These are phyloP conservation scores for Lasiosphaeria hispida DNA, from an alignment of 495 filamentous ascomycete genomes.

Conservation along the genomic window DNA sequence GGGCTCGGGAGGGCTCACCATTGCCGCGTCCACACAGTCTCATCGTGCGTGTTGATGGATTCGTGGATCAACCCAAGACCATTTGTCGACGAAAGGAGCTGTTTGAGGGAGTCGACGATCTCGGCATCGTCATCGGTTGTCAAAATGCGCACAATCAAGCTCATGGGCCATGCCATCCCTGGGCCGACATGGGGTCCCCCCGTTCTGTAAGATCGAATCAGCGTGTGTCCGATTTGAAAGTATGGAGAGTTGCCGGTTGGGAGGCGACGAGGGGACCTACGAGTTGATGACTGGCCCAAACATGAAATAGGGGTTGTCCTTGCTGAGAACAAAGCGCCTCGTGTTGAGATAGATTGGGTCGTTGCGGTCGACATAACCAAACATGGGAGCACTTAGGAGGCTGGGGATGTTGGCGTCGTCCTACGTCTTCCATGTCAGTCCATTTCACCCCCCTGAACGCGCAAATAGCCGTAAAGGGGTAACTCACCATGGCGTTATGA, in stretches of 20 bases:
- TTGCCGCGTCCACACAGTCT: constrained; percentile 55
- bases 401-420: constrained; percentile 63
- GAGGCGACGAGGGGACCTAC: neutral
- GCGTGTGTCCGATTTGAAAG: neutral
- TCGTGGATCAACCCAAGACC: constrained; percentile 61
- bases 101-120: constrained; percentile 45
- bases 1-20: constrained; percentile 41
- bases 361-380: constrained; percentile 44
- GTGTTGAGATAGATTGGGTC: constrained; percentile 54
- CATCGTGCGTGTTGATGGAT: constrained; percentile 54
- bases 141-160: constrained; percentile 48
- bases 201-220: constrained; percentile 20
- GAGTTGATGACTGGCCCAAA: constrained; percentile 51
- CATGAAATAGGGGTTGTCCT: constrained; percentile 57
- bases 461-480: neutral
- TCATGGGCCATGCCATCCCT: constrained; percentile 60
- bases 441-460: neutral
- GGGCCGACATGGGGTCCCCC: constrained; percentile 60
- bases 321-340: constrained; percentile 45
- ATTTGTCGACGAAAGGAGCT: constrained; percentile 53
- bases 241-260: neutral
- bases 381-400: constrained; percentile 53
- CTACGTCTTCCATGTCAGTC: neutral
- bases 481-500: constrained; percentile 42
- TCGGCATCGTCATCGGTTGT: constrained; percentile 47